These are phyloP conservation scores for Cryptococcus wingfieldii DNA, from an alignment of 1,284 basidiomycete genomes.

Conservation along the genomic window DNA sequence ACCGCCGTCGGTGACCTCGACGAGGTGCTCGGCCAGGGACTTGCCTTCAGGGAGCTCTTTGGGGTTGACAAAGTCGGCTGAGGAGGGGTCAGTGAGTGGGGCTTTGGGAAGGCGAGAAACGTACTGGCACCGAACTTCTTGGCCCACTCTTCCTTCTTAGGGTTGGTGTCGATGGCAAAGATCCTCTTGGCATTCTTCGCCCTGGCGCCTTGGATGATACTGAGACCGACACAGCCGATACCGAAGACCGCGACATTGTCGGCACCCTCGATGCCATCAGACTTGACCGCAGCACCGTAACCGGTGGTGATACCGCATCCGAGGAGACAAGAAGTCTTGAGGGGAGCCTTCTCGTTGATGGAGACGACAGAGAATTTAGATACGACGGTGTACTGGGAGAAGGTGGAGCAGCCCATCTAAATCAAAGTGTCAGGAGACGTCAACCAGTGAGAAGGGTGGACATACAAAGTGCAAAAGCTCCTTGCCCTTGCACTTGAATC, in stretches of 20 bases:
- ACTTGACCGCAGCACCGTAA: conserved; percentile 53
- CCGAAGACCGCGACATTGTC: conserved; percentile 87
- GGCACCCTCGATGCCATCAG: conserved; percentile 59
- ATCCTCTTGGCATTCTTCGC: conserved; percentile 77
- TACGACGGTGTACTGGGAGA: conserved; percentile 98
- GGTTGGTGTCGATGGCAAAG: conserved; percentile 91
- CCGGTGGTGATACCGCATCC: conserved; percentile 98
- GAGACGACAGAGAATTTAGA: conserved; percentile 95
- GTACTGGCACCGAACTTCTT: conserved; percentile 84
- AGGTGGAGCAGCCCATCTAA: conserved; percentile 97
- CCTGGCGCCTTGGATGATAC: conserved; percentile 77
- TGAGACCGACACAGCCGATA: conserved; percentile 92
- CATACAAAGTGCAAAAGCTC: conserved; percentile 85
- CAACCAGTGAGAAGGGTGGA: conserved; percentile 11
- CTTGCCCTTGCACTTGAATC: conserved; percentile 88
- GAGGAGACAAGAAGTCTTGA: conserved; percentile 90
- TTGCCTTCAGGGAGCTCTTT: conserved; percentile 67
- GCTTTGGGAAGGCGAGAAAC: conserved; percentile 6
- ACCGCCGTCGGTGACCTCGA: conserved; percentile 94
- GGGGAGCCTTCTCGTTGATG: conserved; percentile 76
- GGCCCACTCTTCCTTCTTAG: conserved; percentile 80
- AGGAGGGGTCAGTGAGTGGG: neutral
- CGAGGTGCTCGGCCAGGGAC: conserved; percentile 80
- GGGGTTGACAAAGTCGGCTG: conserved; percentile 86
- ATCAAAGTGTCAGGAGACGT: neutral